Percentiles rank a stretch among this genome's conserved stretches.
phyloP scores from a whole-genome alignment of 2,329 filamentous ascomycete species.

The Mollisia scopiformis region DNA sequence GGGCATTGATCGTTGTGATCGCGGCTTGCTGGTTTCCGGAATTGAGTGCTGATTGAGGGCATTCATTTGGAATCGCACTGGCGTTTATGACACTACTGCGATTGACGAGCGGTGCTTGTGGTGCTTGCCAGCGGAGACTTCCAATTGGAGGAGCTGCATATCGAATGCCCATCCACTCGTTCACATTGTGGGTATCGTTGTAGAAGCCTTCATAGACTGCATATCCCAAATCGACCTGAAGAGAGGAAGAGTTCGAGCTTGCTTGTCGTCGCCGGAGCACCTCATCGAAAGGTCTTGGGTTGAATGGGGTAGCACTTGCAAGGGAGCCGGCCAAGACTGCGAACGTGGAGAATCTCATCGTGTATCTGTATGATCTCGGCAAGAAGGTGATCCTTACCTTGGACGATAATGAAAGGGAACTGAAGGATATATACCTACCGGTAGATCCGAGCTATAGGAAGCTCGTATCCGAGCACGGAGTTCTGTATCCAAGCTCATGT shows the following conservation, averaged over 20 bases:
- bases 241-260: background rate
- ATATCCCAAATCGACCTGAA: conserved; percentile 16
- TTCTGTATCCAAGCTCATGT: background rate
- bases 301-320: background rate
- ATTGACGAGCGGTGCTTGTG: conserved; percentile 9
- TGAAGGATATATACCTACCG: background rate
- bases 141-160: conserved; percentile 12
- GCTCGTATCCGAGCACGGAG: background rate
- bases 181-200: background rate
- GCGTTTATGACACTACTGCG: conserved; percentile 4
- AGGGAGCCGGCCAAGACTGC: background rate
- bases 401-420: background rate
- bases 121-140: conserved; percentile 14
- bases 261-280: conserved; percentile 1
- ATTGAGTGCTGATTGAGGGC: conserved; percentile 5
- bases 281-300: conserved; percentile 7
- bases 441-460: background rate
- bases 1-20: background rate
- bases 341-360: background rate
- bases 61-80: background rate
- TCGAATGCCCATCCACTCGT: conserved; percentile 15
- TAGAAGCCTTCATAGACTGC: conserved; percentile 12
- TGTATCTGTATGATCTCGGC: background rate
- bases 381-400: background rate
- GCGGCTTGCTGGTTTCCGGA: background rate